Evolutionary conservation across 257 asterid species (phyloP), one percentile per base, ranked within the genome.

Genomic region (Linaria vulgaris): DNA sequence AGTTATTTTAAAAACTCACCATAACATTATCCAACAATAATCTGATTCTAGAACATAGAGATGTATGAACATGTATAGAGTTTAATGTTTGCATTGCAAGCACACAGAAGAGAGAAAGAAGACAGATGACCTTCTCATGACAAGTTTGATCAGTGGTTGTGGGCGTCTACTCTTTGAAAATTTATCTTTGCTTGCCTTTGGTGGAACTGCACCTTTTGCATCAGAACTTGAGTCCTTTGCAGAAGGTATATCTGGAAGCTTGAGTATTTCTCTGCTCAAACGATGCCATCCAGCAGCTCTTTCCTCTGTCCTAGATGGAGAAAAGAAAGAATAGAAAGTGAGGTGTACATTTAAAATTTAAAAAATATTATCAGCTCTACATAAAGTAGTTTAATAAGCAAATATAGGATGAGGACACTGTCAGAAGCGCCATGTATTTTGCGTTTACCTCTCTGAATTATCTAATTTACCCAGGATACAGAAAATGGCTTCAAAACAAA

Each of bases 281-380:
- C 96, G 88, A 74, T 87, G 85, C 99, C 99, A 94, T 68, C 99
- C 99, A 74, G 82, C 87, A 74, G 99, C 99, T 77, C 97, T 85
- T 69, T 90, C 99, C 77, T 94, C 99, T 17, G 97, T 80, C 85
- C 99, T 94, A 71, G 20, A 67, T 57, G 48, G 49, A 61, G 76
- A 25, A 48, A 44, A 47, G 41, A 58, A 23, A 59, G 47, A 58
- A 23, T 41, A 52, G 68, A 61, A 60, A 79, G 63, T 45, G 34
- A 27, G 34, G 41, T 1, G 41, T 34, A 34, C 41, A 34, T 34
- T 34, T 34, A 4, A 34, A 34, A 34, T 34, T 34, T 34, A 34
- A 34, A 34, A 34, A 34, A 34, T 34, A 34, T 34, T n/a, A 34
- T 11, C 41, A 34, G 41, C 41, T 1, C 41, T 34, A 34, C 41